These are phyloP conservation scores for Plasmodium cynomolgi DNA, from an alignment of 169 alveolate genomes.

Conservation along the genomic window DNA sequence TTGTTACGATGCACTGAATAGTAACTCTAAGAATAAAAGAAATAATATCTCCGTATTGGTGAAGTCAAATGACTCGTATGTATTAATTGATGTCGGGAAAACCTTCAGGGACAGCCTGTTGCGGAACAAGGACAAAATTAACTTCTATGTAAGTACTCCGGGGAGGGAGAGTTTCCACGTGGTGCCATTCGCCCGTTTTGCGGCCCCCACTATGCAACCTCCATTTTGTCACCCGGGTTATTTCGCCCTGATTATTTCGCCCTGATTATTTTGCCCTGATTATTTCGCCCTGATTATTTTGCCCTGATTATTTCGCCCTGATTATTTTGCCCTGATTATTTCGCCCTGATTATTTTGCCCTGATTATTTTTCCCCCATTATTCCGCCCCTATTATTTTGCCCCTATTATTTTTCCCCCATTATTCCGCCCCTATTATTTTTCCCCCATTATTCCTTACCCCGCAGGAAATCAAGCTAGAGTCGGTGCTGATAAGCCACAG, in stretches of 20 bases:
- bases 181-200: not conserved
- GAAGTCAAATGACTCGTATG: conserved; percentile 58
- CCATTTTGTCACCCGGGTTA: not conserved
- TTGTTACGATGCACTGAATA: conserved; percentile 43
- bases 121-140: conserved; percentile 30
- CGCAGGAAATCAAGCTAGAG: conserved; percentile 44
- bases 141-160: conserved; percentile 27
- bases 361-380: not conserved
- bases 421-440: not conserved
- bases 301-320: not conserved
- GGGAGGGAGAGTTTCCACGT: not conserved
- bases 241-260: too few species aligned
- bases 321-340: too few species aligned
- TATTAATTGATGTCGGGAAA: conserved; percentile 63
- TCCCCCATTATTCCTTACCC: not conserved
- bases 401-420: not conserved
- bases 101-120: conserved; percentile 64
- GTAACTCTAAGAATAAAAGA: conserved; percentile 62
- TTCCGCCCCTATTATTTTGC: not conserved
- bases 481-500: conserved; percentile 57
- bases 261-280: too few species aligned
- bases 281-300: not conserved
- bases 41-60: conserved; percentile 49
- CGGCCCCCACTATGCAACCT: not conserved
- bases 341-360: not conserved